phyloP scores from a whole-genome alignment of 2,329 filamentous ascomycete genomes.

The Paecilomyces niveus region DNA sequence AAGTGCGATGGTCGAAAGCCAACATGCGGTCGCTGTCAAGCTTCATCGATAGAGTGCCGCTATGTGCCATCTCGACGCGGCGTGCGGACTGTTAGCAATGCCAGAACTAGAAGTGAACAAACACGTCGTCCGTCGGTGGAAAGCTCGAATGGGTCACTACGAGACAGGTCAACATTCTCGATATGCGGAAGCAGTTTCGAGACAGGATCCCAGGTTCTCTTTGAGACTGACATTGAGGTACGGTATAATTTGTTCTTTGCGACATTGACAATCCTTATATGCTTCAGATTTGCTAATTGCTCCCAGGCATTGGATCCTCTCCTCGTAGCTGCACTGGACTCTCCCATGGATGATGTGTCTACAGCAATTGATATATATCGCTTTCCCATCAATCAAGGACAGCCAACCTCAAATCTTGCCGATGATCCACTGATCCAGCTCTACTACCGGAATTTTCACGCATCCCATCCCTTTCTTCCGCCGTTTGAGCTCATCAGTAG shows the following conservation, averaged over 20 bases:
- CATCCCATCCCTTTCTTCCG: neutral
- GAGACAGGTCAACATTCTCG: neutral
- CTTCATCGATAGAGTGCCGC: neutral
- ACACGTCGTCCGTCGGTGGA: neutral
- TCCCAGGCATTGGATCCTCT: neutral
- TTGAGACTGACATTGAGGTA: neutral
- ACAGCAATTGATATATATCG: neutral
- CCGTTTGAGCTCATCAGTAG: neutral
- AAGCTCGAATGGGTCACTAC: neutral
- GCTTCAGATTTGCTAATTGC: neutral
- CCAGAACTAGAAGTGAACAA: neutral
- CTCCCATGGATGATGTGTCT: neutral
- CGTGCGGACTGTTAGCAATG: neutral
- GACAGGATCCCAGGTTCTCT: neutral
- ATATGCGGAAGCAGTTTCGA: neutral
- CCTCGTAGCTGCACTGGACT: neutral
- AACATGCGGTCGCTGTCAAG: neutral
- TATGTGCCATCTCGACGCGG: neutral
- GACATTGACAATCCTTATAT: neutral
- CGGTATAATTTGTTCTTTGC: neutral
- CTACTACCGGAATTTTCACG: neutral
- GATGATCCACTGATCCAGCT: neutral
- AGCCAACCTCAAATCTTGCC: neutral
- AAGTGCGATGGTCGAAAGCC: neutral
- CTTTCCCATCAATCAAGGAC: neutral